Evolutionary conservation across 2,329 filamentous ascomycete genomes (phyloP), one percentile per base, ranked within the genome.

Genomic region (Aureobasidium vineae): DNA sequence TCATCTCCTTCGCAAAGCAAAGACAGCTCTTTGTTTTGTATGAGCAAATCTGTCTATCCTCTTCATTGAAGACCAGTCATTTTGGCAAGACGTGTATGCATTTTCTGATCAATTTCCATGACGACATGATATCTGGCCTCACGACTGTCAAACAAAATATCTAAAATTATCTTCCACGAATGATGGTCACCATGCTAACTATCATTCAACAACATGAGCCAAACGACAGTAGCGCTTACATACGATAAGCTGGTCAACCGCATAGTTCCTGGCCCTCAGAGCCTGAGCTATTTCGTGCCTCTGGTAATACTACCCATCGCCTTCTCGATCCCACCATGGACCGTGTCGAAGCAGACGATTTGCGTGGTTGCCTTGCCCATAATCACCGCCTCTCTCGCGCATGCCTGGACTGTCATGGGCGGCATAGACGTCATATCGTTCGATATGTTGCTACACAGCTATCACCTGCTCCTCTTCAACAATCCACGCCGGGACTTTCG

Each of bases 361-460:
- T 68, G 67, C 33, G 45, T 66, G 1, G 23, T 74, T 3, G 70
- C 73, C 54, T 54, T 75, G 36, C 73, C 73, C 0, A 28, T 72
- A 16, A 72, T 71, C n/a, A 21, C 69, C 1, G 71, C 67, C 10
- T 61, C 66, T 8, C 71, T 69, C 1, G 31, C 72, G 15, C 71
- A 74, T 50, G 72, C 73, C 1, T 75, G 73, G 73, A 67, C 57
- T 21, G 47, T 43, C 2, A 75, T 75, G 73, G 63, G 67, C 23
- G 71, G 70, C 10, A 66, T 73, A 10, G 74, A 75, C 50, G 73
- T 75, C 11, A 71, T 75, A 21, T 71, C 69, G 36, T 68, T 72
- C 11, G 70, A 75, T 53, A 67, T 59, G 2, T 53, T 75, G n/a
- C 68, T 74, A 26, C 72, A 71, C 70, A 53, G 68, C 19, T 57